Evolutionary conservation across 1,284 basidiomycete genomes (phyloP), one percentile per base, ranked within the genome.

Genomic region (Grifola frondosa): DNA sequence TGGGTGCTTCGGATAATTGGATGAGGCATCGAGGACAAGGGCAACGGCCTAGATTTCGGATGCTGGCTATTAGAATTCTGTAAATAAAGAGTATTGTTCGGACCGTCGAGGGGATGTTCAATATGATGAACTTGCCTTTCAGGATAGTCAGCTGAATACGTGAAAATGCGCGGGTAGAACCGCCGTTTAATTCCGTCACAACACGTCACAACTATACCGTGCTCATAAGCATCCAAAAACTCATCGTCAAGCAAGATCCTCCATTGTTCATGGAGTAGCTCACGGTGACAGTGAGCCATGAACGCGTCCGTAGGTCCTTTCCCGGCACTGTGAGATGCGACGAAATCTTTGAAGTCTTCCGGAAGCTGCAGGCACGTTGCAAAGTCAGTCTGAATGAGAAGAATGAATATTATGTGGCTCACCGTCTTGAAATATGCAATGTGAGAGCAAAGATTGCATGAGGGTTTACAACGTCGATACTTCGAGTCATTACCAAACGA

Each of bases 11-110:
- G 17, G 46, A 41, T 25, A 49, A 46, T 17, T 22, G 13, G 6
- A 58, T 44, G 1, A 57, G 46, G 42, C 68, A 71, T 3, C 52
- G 56, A 9, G 66, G 66, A 43, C 69, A 71, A 1, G 48, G 51
- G 35, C 53, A 57, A 11, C 29, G 13, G 3, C 44, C 55, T 20
- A 49, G 40, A 32, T 47, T 37, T 7, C 48, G 44, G 6, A 57
- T 42, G 4, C 37, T 46, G 5, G 57, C 52, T 4, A 59, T 10
- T 5, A 57, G 40, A 19, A 56, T 32, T 32, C 57, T 60, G 32
- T 33, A 37, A 5, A n/a, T 7, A 23, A 6, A 5, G n/a, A 13
- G 15, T 23, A 15, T 15, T n/a, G 16, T 21, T 17, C 6, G 4
- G 9, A 16, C 15, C 7, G 9, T n/a, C 17, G 6, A 22, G 21